A percentile compares a stretch with the other conserved stretches of the same genome.
Conservation (phyloP, 306 rosid genomes). For the Inga oerstediana region DNA sequence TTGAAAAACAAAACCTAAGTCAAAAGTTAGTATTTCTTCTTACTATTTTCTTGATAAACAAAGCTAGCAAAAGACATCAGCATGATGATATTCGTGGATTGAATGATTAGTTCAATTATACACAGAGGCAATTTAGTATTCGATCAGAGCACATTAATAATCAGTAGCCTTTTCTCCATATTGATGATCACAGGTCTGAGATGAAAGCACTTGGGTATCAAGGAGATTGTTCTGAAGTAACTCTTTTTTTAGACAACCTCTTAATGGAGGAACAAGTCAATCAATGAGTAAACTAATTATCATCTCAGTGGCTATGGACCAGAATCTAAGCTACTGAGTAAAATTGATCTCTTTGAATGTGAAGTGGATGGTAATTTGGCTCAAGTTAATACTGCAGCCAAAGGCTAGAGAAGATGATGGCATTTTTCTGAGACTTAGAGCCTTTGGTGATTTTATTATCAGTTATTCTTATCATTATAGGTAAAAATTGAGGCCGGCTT, state of each 20-base stretch:
- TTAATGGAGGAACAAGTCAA: constrained; percentile 40
- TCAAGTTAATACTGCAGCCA: constrained; percentile 35
- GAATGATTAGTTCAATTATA: background rate
- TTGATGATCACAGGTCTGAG: constrained; percentile 62
- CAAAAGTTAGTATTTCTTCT: constrained; percentile 16
- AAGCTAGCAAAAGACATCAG: background rate
- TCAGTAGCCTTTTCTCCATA: constrained; percentile 62
- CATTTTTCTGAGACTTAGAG: constrained; percentile 82
- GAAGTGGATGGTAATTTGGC: constrained; percentile 60
- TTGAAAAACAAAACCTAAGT: background rate
- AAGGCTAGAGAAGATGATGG: constrained; percentile 55
- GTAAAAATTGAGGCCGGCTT: background rate
- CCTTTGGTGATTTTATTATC: constrained; percentile 31
- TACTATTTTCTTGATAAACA: background rate
- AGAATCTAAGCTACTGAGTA: constrained; percentile 47
- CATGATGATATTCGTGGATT: background rate
- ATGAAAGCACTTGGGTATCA: constrained; percentile 45
- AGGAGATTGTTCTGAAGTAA: constrained; percentile 59
- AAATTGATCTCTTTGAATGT: constrained; percentile 68
- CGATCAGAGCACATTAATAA: background rate
- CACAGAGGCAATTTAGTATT: background rate
- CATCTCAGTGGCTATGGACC: constrained; percentile 51
- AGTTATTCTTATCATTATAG: constrained; percentile 10
- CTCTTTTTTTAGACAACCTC: constrained; percentile 52
- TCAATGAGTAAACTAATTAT: constrained; percentile 48